phyloP scores from a whole-genome alignment of 352 stramenopile genomes.

The Phytophthora cryptogea region DNA sequence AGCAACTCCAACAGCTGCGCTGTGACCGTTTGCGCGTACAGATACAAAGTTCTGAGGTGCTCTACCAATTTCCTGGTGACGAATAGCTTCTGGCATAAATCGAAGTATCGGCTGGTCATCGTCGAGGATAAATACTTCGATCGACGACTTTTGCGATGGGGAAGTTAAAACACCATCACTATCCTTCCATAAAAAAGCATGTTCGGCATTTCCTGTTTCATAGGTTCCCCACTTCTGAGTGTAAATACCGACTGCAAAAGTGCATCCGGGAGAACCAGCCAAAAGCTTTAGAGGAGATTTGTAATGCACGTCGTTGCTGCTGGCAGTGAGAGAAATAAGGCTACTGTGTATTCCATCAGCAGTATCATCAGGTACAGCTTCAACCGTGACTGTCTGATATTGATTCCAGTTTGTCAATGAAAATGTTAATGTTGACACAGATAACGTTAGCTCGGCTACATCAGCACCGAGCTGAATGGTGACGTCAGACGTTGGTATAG shows the following conservation, averaged over 20 bases:
- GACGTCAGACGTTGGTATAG: constrained; percentile 45
- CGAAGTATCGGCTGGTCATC: constrained; percentile 49
- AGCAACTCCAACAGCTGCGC: constrained; percentile 40
- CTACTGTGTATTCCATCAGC: constrained; percentile 43
- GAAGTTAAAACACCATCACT: constrained; percentile 53
- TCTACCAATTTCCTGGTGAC: constrained; percentile 29
- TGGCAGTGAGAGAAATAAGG: constrained; percentile 34
- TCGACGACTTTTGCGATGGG: constrained; percentile 18
- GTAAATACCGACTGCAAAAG: constrained; percentile 49
- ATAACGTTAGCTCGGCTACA: constrained; percentile 29
- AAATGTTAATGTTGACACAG: constrained; percentile 40
- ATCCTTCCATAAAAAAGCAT: constrained; percentile 57
- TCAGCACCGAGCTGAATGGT: constrained; percentile 27
- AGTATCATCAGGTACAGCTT: constrained; percentile 39
- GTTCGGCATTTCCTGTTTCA: constrained; percentile 55
- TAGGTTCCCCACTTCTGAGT: constrained; percentile 54
- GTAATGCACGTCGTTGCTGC: constrained; percentile 51
- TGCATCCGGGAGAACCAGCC: constrained; percentile 29
- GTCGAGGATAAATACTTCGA: constrained; percentile 58
- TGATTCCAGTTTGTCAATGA: constrained; percentile 43
- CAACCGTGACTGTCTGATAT: constrained; percentile 40
- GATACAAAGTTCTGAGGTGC: constrained; percentile 42
- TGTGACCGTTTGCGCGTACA: constrained; percentile 46
- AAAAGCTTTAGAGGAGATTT: constrained; percentile 36
- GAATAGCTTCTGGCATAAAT: constrained; percentile 41